Evolutionary conservation across 2,329 filamentous ascomycete genomes (phyloP).

Genomic region (Ascochyta rabiei): DNA sequence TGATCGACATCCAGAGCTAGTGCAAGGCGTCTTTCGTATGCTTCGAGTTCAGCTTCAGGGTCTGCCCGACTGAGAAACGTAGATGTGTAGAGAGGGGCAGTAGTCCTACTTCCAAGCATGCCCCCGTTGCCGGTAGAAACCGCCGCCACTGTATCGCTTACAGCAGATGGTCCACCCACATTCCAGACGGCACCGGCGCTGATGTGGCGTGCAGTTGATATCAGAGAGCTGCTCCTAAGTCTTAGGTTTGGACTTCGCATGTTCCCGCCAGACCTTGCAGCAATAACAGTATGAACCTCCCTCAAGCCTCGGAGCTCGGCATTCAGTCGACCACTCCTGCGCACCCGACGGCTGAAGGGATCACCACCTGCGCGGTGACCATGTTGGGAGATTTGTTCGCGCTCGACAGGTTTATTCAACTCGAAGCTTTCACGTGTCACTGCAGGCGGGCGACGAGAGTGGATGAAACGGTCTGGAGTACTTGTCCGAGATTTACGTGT

Average conservation of each 20-base stretch:
- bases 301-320: slow-evolving; percentile 41
- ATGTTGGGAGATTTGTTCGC: slow-evolving; percentile 55
- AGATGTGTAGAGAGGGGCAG: slow-evolving; percentile 68
- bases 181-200: slow-evolving; percentile 77
- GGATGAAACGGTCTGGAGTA: slow-evolving; percentile 66
- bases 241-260: slow-evolving; percentile 26
- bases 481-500: slow-evolving; percentile 28
- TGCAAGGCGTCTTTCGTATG: slow-evolving; percentile 76
- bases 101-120: slow-evolving; percentile 71
- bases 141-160: slow-evolving; percentile 55
- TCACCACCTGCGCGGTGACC: slow-evolving; percentile 54
- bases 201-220: slow-evolving; percentile 51
- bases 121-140: slow-evolving; percentile 68
- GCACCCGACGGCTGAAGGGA: slow-evolving; percentile 58
- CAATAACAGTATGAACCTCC: slow-evolving; percentile 39
- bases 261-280: slow-evolving; percentile 24
- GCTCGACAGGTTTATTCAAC: slow-evolving; percentile 56
- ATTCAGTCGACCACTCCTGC: slow-evolving; percentile 40
- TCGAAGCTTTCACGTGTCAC: slow-evolving; percentile 58
- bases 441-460: slow-evolving; percentile 51
- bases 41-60: slow-evolving; percentile 66
- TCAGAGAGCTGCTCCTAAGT: slow-evolving; percentile 30
- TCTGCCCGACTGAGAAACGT: slow-evolving; percentile 59
- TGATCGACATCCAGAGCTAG: slow-evolving; percentile 81
- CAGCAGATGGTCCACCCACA: slow-evolving; percentile 72